Evolutionary conservation across 768 basidiomycete species (phyloP), one percentile per base, ranked within the genome.

Genomic region (Kwoniella dendrophila): DNA sequence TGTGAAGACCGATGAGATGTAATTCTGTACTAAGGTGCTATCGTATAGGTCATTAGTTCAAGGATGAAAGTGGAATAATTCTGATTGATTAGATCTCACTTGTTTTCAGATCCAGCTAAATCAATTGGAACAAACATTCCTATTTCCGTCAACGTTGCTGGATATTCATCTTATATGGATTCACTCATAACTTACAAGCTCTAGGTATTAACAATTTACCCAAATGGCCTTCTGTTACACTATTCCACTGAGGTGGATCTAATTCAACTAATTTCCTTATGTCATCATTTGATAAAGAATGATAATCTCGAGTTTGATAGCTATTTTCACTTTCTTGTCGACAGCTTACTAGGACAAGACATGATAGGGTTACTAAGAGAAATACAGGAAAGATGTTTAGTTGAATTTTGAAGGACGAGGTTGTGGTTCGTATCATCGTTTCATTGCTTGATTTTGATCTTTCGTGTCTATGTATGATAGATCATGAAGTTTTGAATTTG

Each of bases 141-240:
- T 7, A 47, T 20, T 7, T 10, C 10, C 27, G 22, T 11, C 49
- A 10, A 30, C 49, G 22, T 22, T 6, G n/a, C 58, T 65, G 45
- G 49, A 20, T 34, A 36, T 18, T 38, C 36, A 38, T 38, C 18
- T 8, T 11, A 43, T 43, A 20, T 43, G 11, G 41, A 5, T 8
- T 38, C 36, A 38, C 18, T 38, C 8, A 8, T 38, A 18, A 83
- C 86, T 71, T 81, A 89, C 90, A 83, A 53, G 87, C 81, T 67
- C 95, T 83, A 22, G 95, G 95, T 63, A 97, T 90, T 50, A 98
- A 81, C 16, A 97, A 85, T 74, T 85, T 87, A 1, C 89, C 88
- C 41, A 99, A 74, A 78, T 92, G 89, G 0, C 79, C 79, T 2
- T 68, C 69, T 5, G 56, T 45, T 29, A 74, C 69, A 26, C 52